Conservation (phyloP, 2,329 filamentous ascomycete genomes). For the Ceratocystis smalleyi region DNA sequence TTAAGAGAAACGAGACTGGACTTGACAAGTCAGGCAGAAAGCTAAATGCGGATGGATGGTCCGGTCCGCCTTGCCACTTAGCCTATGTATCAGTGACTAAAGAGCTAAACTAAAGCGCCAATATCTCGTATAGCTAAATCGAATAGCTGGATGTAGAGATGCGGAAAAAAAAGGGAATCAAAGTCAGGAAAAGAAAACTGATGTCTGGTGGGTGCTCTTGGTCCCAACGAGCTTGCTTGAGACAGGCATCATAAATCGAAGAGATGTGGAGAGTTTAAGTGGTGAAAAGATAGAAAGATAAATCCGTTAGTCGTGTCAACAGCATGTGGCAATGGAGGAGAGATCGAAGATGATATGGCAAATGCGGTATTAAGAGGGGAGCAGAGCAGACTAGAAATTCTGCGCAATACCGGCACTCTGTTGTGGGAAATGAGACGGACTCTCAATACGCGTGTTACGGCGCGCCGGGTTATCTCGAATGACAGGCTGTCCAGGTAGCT, state of each 20-base stretch:
- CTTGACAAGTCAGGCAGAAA: background rate
- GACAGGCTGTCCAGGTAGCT: slow-evolving; percentile 50
- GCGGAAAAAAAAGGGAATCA: too few relatives aligned
- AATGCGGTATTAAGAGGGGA: background rate
- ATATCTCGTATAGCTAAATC: background rate
- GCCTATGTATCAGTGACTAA: background rate
- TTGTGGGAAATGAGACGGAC: slow-evolving; percentile 72
- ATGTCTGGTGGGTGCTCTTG: background rate
- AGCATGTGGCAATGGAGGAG: background rate
- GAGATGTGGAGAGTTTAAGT: background rate
- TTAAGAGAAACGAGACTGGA: background rate
- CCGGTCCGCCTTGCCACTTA: background rate
- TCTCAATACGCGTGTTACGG: slow-evolving; percentile 89
- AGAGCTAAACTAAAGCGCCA: background rate
- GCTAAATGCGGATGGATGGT: background rate
- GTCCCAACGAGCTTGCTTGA: background rate
- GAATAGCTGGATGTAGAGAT: background rate
- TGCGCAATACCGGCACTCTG: slow-evolving; percentile 92
- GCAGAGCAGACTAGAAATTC: slow-evolving; percentile 54
- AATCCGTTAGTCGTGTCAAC: slow-evolving; percentile 4
- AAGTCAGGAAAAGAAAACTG: background rate
- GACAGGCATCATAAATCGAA: slow-evolving; percentile 2
- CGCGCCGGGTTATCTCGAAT: slow-evolving; percentile 87
- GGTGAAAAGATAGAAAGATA: background rate
- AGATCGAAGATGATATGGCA: slow-evolving; percentile 7